These are phyloP conservation scores for Cryphonectria japonica DNA, from an alignment of 2,329 filamentous ascomycete species.

Conservation along the genomic window DNA sequence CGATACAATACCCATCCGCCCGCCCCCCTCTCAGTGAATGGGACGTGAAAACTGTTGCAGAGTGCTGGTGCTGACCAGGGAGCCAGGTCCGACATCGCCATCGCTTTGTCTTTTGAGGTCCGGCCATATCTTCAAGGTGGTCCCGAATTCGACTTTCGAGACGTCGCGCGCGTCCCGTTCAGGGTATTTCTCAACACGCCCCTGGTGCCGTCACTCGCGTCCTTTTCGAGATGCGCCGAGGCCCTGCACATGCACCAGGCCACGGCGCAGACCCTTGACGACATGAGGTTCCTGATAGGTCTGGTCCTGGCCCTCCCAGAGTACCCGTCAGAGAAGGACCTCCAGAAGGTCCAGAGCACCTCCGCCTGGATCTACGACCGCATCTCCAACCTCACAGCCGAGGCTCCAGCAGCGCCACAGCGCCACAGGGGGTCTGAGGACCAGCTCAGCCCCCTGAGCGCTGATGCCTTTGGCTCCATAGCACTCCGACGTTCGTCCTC, in stretches of 20 bases:
- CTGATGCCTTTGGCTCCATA: background rate
- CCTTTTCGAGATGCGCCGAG: conserved; percentile 47
- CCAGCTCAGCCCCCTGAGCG: conserved; percentile 15
- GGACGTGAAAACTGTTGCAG: background rate
- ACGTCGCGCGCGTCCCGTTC: conserved; percentile 43
- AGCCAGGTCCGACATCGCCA: conserved; percentile 49
- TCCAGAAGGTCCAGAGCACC: conserved; percentile 44
- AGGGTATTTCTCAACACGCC: conserved; percentile 53
- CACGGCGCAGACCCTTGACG: conserved; percentile 55
- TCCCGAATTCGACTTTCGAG: conserved; percentile 47
- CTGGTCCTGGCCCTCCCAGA: conserved; percentile 46
- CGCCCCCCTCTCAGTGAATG: too few species aligned
- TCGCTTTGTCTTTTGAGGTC: conserved; percentile 53
- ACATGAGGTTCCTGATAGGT: conserved; percentile 52
- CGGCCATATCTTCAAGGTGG: conserved; percentile 47
- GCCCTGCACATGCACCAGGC: conserved; percentile 49
- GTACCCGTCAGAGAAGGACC: conserved; percentile 40
- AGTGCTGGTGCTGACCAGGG: background rate
- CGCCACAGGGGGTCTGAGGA: conserved; percentile 3
- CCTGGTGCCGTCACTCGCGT: conserved; percentile 46
- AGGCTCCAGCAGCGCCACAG: conserved; percentile 20
- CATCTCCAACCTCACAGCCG: conserved; percentile 38
- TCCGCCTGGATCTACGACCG: conserved; percentile 46
- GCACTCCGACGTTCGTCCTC: conserved; percentile 1
- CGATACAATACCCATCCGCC: background rate